phyloP scores from a whole-genome alignment of 805 yeast species.

The Starmera dryadoides region DNA sequence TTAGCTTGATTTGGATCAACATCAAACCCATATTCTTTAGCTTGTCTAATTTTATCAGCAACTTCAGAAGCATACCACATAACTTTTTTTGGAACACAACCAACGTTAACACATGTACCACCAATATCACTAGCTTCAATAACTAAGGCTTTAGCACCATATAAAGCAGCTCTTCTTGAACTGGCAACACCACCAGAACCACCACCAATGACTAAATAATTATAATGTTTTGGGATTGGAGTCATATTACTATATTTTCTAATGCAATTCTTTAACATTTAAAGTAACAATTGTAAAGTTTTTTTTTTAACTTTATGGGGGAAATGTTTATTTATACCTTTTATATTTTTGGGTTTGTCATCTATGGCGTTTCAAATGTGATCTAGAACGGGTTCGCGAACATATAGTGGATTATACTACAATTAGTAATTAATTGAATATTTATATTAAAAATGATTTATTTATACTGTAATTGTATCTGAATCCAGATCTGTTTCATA shows the following conservation, averaged over 20 bases:
- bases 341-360: too few species aligned
- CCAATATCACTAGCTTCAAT: constrained; percentile 83
- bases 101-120: constrained; percentile 98
- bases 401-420: too few species aligned
- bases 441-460: too few species aligned
- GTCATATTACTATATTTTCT: constrained; percentile 37
- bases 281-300: neutral
- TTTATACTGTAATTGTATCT: too few species aligned
- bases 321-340: neutral
- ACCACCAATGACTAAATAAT: constrained; percentile 94
- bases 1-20: constrained; percentile 45
- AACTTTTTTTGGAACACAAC: constrained; percentile 97
- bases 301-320: neutral
- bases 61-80: constrained; percentile 98
- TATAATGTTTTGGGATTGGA: constrained; percentile 56
- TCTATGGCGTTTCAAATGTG: too few species aligned
- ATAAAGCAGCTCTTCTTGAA: constrained; percentile 90
- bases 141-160: constrained; percentile 83
- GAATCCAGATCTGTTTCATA: neutral
- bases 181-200: constrained; percentile 99
- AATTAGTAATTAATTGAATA: too few species aligned
- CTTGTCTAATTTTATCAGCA: constrained; percentile 69
- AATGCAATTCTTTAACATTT: neutral
- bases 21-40: constrained; percentile 76
- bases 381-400: too few species aligned